Evolutionary conservation across 140 eudicot species (phyloP).

Genomic region (Oenanthe javanica): DNA sequence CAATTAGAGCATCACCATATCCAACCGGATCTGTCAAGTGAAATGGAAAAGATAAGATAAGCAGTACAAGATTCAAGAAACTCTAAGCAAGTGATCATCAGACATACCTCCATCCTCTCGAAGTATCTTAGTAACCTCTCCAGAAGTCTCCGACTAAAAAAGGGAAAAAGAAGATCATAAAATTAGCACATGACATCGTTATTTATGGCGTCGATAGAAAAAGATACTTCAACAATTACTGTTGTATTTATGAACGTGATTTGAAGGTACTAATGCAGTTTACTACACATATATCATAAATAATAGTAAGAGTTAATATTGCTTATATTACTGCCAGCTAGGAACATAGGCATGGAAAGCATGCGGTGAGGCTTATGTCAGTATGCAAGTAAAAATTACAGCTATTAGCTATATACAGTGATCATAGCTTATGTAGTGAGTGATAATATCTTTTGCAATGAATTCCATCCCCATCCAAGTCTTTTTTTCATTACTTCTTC

Average conservation of each 20-base stretch:
- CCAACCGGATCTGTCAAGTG: constrained; percentile 74
- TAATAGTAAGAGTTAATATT: background rate
- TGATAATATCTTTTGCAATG: background rate
- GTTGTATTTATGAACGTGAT: background rate
- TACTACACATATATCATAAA: background rate
- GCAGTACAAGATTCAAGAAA: background rate
- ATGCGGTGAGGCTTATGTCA: background rate
- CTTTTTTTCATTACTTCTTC: background rate
- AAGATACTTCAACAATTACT: background rate
- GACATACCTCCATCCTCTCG: constrained; percentile 71
- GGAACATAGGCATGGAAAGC: background rate
- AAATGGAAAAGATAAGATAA: constrained; percentile 11
- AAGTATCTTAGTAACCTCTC: constrained; percentile 81
- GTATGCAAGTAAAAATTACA: background rate
- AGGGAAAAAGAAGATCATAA: background rate
- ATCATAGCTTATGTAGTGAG: background rate
- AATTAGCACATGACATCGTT: background rate
- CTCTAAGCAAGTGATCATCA: background rate
- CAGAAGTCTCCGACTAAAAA: constrained; percentile 60
- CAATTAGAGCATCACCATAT: constrained; percentile 80
- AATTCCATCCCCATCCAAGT: background rate
- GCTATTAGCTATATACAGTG: background rate
- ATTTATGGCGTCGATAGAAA: background rate
- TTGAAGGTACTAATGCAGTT: constrained; percentile 9
- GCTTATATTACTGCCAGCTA: background rate